Percentiles rank a stretch among this genome's conserved stretches.
These are phyloP conservation scores for Pisolithus orientalis DNA, from an alignment of 768 basidiomycete genomes.

Conservation along the genomic window DNA sequence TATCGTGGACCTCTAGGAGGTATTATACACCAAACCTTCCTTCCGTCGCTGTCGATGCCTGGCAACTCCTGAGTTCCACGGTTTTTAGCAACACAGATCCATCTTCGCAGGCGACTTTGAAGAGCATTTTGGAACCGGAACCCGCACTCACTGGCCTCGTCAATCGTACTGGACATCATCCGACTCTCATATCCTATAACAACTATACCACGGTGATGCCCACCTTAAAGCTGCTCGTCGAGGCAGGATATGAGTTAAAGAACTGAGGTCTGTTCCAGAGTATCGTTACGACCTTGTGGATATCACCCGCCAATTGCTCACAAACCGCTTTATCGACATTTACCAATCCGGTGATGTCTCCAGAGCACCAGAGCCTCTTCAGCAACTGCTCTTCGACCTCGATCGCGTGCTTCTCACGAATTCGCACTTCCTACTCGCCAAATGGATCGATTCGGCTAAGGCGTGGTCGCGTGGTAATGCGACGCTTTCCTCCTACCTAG, in stretches of 20 bases:
- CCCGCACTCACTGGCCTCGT: constrained; percentile 30
- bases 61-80: constrained; percentile 30
- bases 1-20: too few species aligned
- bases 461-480: constrained; percentile 23
- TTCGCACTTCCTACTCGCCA: constrained; percentile 27
- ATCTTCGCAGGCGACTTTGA: constrained; percentile 27
- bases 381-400: constrained; percentile 27
- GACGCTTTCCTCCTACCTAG: constrained; percentile 30
- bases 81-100: constrained; percentile 34
- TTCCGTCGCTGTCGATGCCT: constrained; percentile 24
- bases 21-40: too few species aligned
- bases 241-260: constrained; percentile 14
- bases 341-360: constrained; percentile 21
- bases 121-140: constrained; percentile 32
- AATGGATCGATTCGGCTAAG: constrained; percentile 31
- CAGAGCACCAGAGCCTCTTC: constrained; percentile 21
- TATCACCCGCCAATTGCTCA: constrained; percentile 33
- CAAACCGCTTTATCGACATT: constrained; percentile 30
- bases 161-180: constrained; percentile 26
- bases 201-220: constrained; percentile 55
- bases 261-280: constrained; percentile 23
- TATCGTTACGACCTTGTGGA: constrained; percentile 36
- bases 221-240: constrained; percentile 64
- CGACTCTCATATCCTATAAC: constrained; percentile 32
- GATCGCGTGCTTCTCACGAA: constrained; percentile 30